Base-by-base conservation (phyloP, 2,329 filamentous ascomycete species). In the Apiospora phragmitis region DNA sequence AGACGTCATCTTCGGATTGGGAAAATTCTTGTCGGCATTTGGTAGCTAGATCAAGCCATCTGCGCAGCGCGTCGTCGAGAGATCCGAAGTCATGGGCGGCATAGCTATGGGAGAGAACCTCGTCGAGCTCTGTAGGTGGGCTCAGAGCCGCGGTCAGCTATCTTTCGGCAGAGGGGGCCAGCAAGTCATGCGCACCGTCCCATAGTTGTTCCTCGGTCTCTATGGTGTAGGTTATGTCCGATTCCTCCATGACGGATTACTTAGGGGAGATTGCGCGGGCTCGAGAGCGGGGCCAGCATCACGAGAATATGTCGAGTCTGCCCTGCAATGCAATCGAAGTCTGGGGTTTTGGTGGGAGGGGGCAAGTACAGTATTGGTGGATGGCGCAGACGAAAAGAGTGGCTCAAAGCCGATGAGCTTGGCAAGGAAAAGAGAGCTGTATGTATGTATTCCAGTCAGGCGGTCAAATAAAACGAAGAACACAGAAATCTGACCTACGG, bases 161-260 rank as follows among this genome's bases (percentile, higher is more conserved):
- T n/a, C 32, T 24, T 26, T 62, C 35, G 16, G 55, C 26, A 55
- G 26, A 70, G 38, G 47, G 24, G 47, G 67, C 49, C 43, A 26
- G 71, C 76, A 75, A 76, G 42, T 45, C 38, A 81, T 75, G 75
- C 88, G 80, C 81, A 97, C 95, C 93, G 83, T 91, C 87, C 95
- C 94, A 98, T 84, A 97, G 94, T 83, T 95, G 91, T 81, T 94
- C 89, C 84, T 94, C 93, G 81, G 90, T 91, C 82, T 95, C 92
- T 81, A 93, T 87, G 79, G 86, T 87, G 81, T 89, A 88, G 77
- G 87, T 88, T 78, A 88, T 88, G 82, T 94, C 92, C 83, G 90
- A 89, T 84, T 93, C 84, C 77, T 84, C 83, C 87, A 89, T 89
- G 77, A 76, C 85, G 75, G 73, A 45, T 32, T 45, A 26, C 24